A percentile compares a stretch with the other conserved stretches of the same genome.
phyloP scores from a whole-genome alignment of 2,329 filamentous ascomycete genomes.

The Didymella keratinophila region DNA sequence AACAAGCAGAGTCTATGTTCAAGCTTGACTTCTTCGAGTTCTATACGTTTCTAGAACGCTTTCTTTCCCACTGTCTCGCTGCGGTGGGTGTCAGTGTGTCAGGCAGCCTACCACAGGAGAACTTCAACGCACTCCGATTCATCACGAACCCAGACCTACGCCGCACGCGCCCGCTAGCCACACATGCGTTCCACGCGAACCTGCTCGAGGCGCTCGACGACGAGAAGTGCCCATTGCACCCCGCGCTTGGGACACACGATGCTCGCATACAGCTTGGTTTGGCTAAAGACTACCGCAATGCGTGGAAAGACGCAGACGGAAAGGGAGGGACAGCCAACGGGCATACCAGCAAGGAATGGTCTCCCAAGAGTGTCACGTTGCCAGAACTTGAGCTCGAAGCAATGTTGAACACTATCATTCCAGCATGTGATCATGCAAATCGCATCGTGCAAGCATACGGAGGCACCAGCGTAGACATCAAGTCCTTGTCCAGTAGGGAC shows the following conservation, averaged over 20 bases:
- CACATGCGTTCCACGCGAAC: conserved; percentile 73
- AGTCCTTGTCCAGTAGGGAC: conserved; percentile 29
- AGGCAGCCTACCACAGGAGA: conserved; percentile 22
- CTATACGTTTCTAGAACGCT: conserved; percentile 75
- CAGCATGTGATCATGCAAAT: conserved; percentile 67
- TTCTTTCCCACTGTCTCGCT: conserved; percentile 70
- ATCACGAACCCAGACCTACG: conserved; percentile 41
- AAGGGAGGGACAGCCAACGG: conserved; percentile 24
- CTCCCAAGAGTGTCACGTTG: conserved; percentile 53
- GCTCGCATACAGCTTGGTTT: conserved; percentile 66
- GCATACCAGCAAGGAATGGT: conserved; percentile 30
- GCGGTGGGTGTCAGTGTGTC: conserved; percentile 67
- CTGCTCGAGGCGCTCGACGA: conserved; percentile 69
- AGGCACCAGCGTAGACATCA: conserved; percentile 13
- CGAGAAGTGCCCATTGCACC: conserved; percentile 64
- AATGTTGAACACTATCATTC: conserved; percentile 66
- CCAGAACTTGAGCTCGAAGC: conserved; percentile 68
- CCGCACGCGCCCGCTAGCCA: conserved; percentile 31
- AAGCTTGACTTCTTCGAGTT: conserved; percentile 82
- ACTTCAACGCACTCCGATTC: conserved; percentile 44
- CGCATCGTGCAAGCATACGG: conserved; percentile 42
- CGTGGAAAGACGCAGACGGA: conserved; percentile 74
- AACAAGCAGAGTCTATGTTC: conserved; percentile 65
- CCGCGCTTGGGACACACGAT: conserved; percentile 62
- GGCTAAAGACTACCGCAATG: conserved; percentile 74